phyloP scores from a whole-genome alignment of 1,284 basidiomycete species.

The Ceratobasidium sp. region DNA sequence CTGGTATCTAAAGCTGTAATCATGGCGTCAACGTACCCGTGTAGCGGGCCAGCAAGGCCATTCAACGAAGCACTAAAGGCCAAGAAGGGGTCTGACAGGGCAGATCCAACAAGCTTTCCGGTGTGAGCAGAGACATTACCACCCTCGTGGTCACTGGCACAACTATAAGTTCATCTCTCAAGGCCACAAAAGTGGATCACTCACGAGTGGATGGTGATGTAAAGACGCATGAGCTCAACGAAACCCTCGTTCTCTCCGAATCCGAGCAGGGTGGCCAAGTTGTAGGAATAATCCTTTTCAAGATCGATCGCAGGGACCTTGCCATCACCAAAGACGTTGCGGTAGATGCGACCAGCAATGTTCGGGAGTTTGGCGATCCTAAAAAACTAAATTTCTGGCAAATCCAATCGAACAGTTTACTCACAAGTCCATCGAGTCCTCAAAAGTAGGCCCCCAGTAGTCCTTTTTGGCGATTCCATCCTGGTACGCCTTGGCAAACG shows the following conservation, averaged over 20 bases:
- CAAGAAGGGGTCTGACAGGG: slow-evolving; percentile 97
- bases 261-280: slow-evolving; percentile 91
- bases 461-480: slow-evolving; percentile 95
- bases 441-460: slow-evolving; percentile 96
- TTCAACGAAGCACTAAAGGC: slow-evolving; percentile 93
- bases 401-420: slow-evolving; percentile 49
- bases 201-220: slow-evolving; percentile 95
- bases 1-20: not conserved
- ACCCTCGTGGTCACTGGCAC: slow-evolving; percentile 90
- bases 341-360: slow-evolving; percentile 96
- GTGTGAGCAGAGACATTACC: slow-evolving; percentile 99
- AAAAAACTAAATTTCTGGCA: slow-evolving; percentile 1
- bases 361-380: slow-evolving; percentile 97
- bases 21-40: slow-evolving; percentile 64
- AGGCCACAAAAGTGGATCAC: slow-evolving; percentile 10
- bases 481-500: slow-evolving; percentile 95
- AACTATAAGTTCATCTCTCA: slow-evolving; percentile 7
- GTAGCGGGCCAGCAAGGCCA: slow-evolving; percentile 96
- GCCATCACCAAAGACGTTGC: slow-evolving; percentile 91
- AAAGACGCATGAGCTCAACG: slow-evolving; percentile 94
- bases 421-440: slow-evolving; percentile 96
- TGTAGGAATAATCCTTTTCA: slow-evolving; percentile 92
- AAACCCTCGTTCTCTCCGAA: slow-evolving; percentile 91
- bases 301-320: slow-evolving; percentile 91
- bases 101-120: slow-evolving; percentile 96